Base-by-base conservation (phyloP, 169 alveolate species). In the Cryptosporidium sp. region DNA sequence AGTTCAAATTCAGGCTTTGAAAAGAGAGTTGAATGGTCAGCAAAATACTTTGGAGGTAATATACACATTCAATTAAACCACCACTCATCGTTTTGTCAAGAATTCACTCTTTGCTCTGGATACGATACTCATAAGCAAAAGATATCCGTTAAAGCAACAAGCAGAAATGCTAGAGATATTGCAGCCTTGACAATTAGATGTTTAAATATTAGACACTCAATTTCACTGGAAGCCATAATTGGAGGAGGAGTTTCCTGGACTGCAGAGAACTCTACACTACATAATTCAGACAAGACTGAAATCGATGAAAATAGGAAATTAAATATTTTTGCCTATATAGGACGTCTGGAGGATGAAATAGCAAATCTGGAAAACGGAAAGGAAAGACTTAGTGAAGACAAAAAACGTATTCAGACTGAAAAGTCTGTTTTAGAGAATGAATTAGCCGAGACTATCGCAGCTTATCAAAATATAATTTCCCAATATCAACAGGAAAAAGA, bases 21-120 rank as follows among this genome's bases (percentile, higher is more conserved):
- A 23, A 80, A 80, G 33, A 80, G 29, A 41, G 35, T 67, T 23
- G 89, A 59, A 33, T 80, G 89, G 89, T 80, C 89, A 26, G 89
- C 89, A 5, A 80, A 80, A 41, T 80, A 80, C 75, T 80, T 80
- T 65, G 89, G 89, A 12, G 89, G 89, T 7, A 59, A 80, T 41
- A 80, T 80, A 31, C 43, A 48, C n/a, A 58, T 80, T 16, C 29
- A 29, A 18, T 21, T 80, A 18, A 67, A 62, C 29, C 33, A 61
- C 16, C 48, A 41, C 6, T 41, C 48, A 41, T 41, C 23, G 1
- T 26, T 45, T 26, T n/a, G 3, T 41, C 14, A 59, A 12, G 89
- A 62, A 18, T 65, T 80, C 45, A 80, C 62, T 31, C 41, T 80
- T 16, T 61, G 45, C 9, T 61, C 89, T n/a, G 89, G 89, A 18